Conservation (phyloP, 176 grass and related monocot species). For the Thalia dealbata region DNA sequence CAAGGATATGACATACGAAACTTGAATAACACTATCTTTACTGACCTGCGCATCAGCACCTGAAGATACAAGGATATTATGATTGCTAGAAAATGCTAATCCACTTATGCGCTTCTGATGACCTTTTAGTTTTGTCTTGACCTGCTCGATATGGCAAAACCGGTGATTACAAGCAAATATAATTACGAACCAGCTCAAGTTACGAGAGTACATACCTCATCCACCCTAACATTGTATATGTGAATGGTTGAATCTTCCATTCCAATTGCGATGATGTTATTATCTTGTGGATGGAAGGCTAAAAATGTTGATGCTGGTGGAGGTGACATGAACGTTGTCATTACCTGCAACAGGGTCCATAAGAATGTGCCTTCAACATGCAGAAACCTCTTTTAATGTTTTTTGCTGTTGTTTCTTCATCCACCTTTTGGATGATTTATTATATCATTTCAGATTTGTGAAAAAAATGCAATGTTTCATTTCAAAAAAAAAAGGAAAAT, state of each 20-base stretch:
- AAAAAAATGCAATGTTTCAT: no score
- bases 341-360: constrained; percentile 45
- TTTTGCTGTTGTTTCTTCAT: no score
- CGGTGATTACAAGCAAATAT: constrained; percentile 23
- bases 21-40: background rate
- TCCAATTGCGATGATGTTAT: constrained; percentile 98
- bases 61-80: constrained; percentile 82
- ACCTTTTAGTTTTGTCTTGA: constrained; percentile 85
- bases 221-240: constrained; percentile 98
- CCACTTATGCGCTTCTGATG: constrained; percentile 94
- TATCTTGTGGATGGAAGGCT: constrained; percentile 94
- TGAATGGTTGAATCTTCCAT: constrained; percentile 99
- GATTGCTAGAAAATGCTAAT: constrained; percentile 72
- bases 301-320: constrained; percentile 89
- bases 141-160: constrained; percentile 39
- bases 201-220: constrained; percentile 45
- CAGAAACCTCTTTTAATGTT: no score
- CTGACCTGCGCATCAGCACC: constrained; percentile 93
- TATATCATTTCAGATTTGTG: no score
- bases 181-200: background rate
- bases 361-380: background rate
- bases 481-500: no score
- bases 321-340: constrained; percentile 93
- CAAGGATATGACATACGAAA: background rate
- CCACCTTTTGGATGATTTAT: no score